These are phyloP conservation scores for Avena atlantica DNA, from an alignment of 176 grass and related monocot species.

Conservation along the genomic window DNA sequence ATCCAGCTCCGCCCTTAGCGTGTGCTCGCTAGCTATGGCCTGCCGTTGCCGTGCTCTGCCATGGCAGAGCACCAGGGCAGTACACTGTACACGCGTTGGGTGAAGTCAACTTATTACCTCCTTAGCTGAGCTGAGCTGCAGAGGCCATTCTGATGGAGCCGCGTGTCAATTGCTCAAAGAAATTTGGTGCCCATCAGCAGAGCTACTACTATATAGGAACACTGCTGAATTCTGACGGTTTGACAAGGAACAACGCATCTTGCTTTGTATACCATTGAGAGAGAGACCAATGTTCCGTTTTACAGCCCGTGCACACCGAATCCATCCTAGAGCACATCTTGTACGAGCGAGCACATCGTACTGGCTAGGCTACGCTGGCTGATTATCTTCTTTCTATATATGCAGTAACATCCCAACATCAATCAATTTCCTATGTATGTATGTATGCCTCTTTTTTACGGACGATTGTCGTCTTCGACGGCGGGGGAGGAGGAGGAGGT, in stretches of 20 bases:
- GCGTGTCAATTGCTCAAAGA: neutral
- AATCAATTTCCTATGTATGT: neutral
- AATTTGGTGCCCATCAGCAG: neutral
- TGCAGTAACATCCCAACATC: neutral
- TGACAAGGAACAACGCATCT: conserved; percentile 1
- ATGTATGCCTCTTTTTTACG: conserved; percentile 38
- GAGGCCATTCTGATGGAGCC: neutral
- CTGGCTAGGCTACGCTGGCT: conserved; percentile 12
- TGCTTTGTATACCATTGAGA: conserved; percentile 14
- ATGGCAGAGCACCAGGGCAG: too few relatives aligned
- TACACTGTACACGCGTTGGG: too few relatives aligned
- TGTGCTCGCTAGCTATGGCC: neutral
- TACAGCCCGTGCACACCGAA: neutral
- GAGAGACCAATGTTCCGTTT: neutral
- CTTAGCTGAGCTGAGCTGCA: neutral
- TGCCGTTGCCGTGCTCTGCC: too few relatives aligned
- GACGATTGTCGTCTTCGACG: neutral
- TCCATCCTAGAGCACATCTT: neutral
- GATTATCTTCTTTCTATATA: neutral
- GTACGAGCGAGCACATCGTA: conserved; percentile 8
- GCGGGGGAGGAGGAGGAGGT: conserved; percentile 28
- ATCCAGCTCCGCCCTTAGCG: too few relatives aligned
- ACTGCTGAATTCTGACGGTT: neutral
- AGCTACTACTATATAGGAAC: neutral
- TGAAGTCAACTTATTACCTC: too few relatives aligned